A percentile compares a stretch with the other conserved stretches of the same genome.
phyloP scores from a whole-genome alignment of 202 grass and related monocot species.

The Setaria italica region DNA sequence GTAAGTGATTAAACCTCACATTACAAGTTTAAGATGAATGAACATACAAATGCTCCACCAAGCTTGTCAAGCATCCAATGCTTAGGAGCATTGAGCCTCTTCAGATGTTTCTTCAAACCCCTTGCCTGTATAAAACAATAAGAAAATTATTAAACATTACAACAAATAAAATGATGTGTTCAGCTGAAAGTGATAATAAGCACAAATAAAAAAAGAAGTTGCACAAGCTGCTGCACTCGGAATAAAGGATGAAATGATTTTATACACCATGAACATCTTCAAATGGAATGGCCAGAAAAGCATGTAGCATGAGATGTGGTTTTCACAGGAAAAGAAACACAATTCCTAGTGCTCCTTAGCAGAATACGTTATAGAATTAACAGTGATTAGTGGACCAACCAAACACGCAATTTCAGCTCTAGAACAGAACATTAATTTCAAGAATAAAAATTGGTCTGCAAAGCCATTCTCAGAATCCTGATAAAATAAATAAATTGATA shows the following conservation, averaged over 20 bases:
- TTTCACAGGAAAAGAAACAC: not conserved
- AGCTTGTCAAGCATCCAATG: conserved; percentile 72
- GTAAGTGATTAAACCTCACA: not conserved
- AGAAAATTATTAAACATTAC: not conserved
- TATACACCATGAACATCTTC: not conserved
- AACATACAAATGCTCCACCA: conserved; percentile 58
- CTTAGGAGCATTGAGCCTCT: conserved; percentile 62
- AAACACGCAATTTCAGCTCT: not conserved
- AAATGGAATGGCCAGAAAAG: not conserved
- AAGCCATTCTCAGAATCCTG: not conserved
- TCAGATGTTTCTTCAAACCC: conserved; percentile 62
- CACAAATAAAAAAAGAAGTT: not conserved
- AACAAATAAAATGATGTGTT: not conserved
- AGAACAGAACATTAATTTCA: not conserved
- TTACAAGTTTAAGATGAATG: not conserved
- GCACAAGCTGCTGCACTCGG: not conserved
- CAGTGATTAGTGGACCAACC: not conserved
- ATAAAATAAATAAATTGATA: not conserved
- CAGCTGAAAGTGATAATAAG: not conserved
- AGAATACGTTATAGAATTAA: not conserved
- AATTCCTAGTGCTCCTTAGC: not conserved
- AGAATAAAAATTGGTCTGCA: not conserved
- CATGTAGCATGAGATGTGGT: not conserved
- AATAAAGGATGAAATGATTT: not conserved
- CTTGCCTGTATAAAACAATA: conserved; percentile 35